These are phyloP conservation scores for Hyaloscypha variabilis DNA, from an alignment of 495 filamentous ascomycete species.

Conservation along the genomic window DNA sequence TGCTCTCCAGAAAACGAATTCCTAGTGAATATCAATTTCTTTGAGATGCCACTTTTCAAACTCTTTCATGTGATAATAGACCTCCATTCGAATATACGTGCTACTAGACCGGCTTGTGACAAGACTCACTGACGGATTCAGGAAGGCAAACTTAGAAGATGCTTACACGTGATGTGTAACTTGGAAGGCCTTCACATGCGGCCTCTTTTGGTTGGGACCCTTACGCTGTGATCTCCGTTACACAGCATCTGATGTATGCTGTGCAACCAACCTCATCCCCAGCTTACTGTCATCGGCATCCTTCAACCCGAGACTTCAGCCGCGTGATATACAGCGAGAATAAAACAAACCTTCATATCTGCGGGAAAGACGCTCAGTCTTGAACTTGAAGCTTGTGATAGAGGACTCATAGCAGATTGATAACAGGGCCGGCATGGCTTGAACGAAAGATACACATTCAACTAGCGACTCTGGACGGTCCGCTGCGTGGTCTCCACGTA, in stretches of 20 bases:
- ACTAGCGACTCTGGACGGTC: neutral
- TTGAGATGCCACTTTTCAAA: neutral
- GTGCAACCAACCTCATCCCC: neutral
- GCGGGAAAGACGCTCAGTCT: neutral
- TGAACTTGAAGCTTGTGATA: neutral
- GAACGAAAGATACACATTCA: neutral
- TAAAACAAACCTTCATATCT: neutral
- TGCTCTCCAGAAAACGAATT: neutral
- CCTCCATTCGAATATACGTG: neutral
- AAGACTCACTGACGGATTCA: neutral
- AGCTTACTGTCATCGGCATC: neutral
- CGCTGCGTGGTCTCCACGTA: neutral
- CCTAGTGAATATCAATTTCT: neutral
- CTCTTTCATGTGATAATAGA: conserved; percentile 3
- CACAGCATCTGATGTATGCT: neutral
- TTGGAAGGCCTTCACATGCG: neutral
- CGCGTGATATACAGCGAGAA: neutral
- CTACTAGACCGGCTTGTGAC: neutral
- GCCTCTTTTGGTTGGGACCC: neutral
- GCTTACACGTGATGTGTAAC: neutral
- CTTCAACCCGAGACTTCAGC: neutral
- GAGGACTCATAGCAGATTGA: neutral
- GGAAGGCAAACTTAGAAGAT: neutral
- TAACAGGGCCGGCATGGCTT: neutral
- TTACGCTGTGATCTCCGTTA: neutral